These are phyloP conservation scores for Penicillium cosmopolitanum DNA, from an alignment of 495 filamentous ascomycete species.

Conservation along the genomic window DNA sequence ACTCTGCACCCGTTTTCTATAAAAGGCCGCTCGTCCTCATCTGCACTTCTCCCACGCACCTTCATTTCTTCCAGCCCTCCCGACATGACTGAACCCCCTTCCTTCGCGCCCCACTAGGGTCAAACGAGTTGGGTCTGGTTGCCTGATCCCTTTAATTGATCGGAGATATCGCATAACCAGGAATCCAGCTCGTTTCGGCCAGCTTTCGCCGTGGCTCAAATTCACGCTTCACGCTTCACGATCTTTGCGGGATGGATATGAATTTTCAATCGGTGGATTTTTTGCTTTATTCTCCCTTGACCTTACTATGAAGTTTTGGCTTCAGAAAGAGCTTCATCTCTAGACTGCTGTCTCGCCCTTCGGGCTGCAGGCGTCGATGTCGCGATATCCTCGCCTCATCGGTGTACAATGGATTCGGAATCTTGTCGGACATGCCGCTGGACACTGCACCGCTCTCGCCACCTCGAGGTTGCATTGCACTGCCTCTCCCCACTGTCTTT, in stretches of 20 bases:
- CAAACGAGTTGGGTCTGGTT: neutral
- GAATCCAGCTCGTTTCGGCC: constrained; percentile 2
- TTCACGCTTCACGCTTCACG: neutral
- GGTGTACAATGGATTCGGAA: too few species aligned
- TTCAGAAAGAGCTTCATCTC: neutral
- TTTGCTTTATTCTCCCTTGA: neutral
- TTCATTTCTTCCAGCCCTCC: neutral
- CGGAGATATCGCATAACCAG: neutral
- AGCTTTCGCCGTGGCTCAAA: neutral
- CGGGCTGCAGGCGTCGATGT: too few species aligned
- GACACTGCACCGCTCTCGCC: neutral
- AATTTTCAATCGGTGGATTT: too few species aligned
- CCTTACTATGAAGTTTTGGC: neutral
- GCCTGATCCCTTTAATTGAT: neutral
- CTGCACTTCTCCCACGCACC: constrained; percentile 6
- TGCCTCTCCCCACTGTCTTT: neutral
- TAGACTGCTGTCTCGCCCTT: neutral
- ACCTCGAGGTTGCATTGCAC: constrained; percentile 1
- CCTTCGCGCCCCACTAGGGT: neutral
- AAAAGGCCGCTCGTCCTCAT: neutral
- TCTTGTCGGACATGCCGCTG: too few species aligned
- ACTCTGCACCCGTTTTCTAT: neutral
- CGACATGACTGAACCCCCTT: neutral
- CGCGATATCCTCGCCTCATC: too few species aligned
- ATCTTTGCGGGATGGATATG: neutral